A percentile compares a stretch with the other conserved stretches of the same genome.
Evolutionary conservation across 495 filamentous ascomycete species (phyloP).

Genomic region (Cryomyces minteri): DNA sequence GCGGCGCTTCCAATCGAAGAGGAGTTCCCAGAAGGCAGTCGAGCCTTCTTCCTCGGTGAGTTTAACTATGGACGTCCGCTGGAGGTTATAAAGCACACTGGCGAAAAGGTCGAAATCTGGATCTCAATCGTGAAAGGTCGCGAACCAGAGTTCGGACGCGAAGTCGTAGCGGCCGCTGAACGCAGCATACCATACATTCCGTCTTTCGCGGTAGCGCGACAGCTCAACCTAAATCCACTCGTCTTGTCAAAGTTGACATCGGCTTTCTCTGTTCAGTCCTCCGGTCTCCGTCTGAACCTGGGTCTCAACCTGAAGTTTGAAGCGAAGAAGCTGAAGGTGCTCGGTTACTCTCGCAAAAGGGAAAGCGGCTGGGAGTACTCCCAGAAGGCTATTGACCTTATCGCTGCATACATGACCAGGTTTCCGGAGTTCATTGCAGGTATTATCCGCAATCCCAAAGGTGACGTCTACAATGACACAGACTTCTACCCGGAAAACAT

Average conservation of each 20-base stretch:
- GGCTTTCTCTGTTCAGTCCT: conserved; percentile 66
- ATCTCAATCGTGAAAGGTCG: conserved; percentile 45
- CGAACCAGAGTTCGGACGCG: conserved; percentile 64
- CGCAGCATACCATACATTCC: conserved; percentile 56
- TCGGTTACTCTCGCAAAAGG: conserved; percentile 81
- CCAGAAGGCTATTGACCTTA: conserved; percentile 57
- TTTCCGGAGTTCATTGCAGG: conserved; percentile 92
- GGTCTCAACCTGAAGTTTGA: conserved; percentile 97
- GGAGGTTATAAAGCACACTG: conserved; percentile 56
- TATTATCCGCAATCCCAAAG: conserved; percentile 57
- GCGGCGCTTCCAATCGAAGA: conserved; percentile 72
- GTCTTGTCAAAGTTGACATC: conserved; percentile 92
- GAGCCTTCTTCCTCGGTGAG: conserved; percentile 91
- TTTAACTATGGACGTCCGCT: conserved; percentile 83
- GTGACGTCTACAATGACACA: conserved; percentile 57
- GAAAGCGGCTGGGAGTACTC: conserved; percentile 90
- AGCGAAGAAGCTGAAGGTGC: conserved; percentile 80
- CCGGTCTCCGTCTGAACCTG: conserved; percentile 65
- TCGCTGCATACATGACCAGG: conserved; percentile 73
- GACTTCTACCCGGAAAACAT: conserved; percentile 66
- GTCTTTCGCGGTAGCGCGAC: conserved; percentile 69
- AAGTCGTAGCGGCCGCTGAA: conserved; percentile 50
- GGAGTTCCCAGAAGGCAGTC: conserved; percentile 68
- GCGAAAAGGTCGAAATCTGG: conserved; percentile 58
- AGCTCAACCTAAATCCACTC: conserved; percentile 64